Conservation (phyloP, 2,329 filamentous ascomycete genomes). For the Thermoascus crustaceus region DNA sequence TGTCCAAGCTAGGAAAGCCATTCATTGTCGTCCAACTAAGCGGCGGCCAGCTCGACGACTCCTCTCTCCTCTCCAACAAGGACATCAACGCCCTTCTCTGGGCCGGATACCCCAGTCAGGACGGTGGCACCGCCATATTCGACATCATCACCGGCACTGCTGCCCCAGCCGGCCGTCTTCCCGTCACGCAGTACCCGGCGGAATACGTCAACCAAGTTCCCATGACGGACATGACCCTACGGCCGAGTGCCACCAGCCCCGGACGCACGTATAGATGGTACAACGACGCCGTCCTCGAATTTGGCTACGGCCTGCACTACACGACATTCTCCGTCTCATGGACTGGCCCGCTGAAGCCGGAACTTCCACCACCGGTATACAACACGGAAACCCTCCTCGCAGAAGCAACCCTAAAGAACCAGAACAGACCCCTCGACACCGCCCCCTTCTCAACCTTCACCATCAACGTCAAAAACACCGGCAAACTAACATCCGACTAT, state of each 20-base stretch:
- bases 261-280: constrained; percentile 36
- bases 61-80: constrained; percentile 21
- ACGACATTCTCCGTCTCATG: constrained; percentile 24
- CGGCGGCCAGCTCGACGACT: constrained; percentile 30
- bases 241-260: constrained; percentile 20
- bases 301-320: constrained; percentile 34
- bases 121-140: constrained; percentile 28
- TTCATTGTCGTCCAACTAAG: constrained; percentile 29
- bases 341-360: background rate
- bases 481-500: constrained; percentile 25
- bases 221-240: constrained; percentile 28
- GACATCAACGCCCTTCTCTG: constrained; percentile 29
- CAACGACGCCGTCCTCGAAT: constrained; percentile 24
- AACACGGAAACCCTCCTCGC: constrained; percentile 2
- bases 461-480: constrained; percentile 23
- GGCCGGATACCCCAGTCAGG: constrained; percentile 33
- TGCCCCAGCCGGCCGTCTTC: constrained; percentile 29
- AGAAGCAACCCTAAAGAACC: constrained; percentile 6
- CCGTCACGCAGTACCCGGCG: constrained; percentile 27
- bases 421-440: constrained; percentile 14
- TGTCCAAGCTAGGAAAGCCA: constrained; percentile 24
- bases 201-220: constrained; percentile 33
- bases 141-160: constrained; percentile 28
- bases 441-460: constrained; percentile 21
- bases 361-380: background rate